Evolutionary conservation across 2,329 filamentous ascomycete genomes (phyloP).

Genomic region (Colletotrichum tanaceti): DNA sequence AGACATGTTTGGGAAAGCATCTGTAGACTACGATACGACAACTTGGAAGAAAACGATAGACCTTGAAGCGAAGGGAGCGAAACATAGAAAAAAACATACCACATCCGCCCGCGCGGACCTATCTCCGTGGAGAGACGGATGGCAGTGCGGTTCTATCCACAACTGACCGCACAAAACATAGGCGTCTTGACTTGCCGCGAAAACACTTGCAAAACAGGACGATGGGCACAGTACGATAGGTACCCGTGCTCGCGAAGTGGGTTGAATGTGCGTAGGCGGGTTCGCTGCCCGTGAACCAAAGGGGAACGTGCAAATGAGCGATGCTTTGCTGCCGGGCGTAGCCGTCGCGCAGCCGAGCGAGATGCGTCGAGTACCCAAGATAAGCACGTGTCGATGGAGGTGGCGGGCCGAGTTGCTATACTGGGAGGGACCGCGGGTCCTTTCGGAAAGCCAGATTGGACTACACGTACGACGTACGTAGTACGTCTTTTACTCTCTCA

Average conservation of each 20-base stretch:
- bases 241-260: neutral
- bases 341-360: conserved; percentile 5
- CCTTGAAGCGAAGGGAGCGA: neutral
- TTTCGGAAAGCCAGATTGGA: conserved; percentile 3
- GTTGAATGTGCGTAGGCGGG: neutral
- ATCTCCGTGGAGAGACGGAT: neutral
- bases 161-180: neutral
- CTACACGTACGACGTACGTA: conserved; percentile 1
- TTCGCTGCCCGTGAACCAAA: neutral
- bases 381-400: conserved; percentile 13
- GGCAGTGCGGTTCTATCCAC: neutral
- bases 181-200: neutral
- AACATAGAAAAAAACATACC: neutral
- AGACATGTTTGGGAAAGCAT: neutral
- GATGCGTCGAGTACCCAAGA: conserved; percentile 7
- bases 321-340: conserved; percentile 2
- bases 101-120: no score
- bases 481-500: neutral
- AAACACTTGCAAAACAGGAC: neutral
- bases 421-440: neutral
- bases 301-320: neutral
- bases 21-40: no score
- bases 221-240: neutral
- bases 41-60: neutral
- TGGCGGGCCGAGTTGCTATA: conserved; percentile 1